Conservation (phyloP, 1,284 basidiomycete species). For the Retiboletus flavoniger region DNA sequence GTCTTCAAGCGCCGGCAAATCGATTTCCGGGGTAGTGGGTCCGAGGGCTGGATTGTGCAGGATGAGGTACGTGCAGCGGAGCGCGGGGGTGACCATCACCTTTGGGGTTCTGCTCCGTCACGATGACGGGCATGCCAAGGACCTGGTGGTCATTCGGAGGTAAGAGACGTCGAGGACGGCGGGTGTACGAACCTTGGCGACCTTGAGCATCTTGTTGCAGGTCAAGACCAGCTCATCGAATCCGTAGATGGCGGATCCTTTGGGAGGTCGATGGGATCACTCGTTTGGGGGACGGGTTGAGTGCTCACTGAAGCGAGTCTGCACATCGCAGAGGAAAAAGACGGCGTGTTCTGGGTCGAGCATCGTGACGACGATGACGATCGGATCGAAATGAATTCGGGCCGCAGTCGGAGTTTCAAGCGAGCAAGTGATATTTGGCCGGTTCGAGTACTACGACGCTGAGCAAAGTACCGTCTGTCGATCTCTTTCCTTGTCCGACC, state of each 20-base stretch:
- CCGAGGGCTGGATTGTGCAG: constrained; percentile 59
- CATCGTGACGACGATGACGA: constrained; percentile 19
- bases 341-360: constrained; percentile 52
- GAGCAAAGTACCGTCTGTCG: not conserved
- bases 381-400: too few relatives aligned
- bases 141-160: constrained; percentile 39
- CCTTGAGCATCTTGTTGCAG: constrained; percentile 70
- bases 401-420: not conserved
- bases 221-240: constrained; percentile 71
- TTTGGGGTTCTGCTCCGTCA: constrained; percentile 82
- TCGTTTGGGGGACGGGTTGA: not conserved
- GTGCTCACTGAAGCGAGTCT: constrained; percentile 68
- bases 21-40: constrained; percentile 63
- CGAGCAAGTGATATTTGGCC: not conserved
- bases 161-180: not conserved
- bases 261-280: constrained; percentile 22
- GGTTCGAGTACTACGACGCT: not conserved
- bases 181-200: constrained; percentile 58
- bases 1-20: constrained; percentile 54
- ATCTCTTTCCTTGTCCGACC: constrained; percentile 16
- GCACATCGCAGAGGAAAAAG: constrained; percentile 80
- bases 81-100: constrained; percentile 42
- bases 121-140: constrained; percentile 68
- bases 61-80: constrained; percentile 5
- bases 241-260: constrained; percentile 55